Conservation (phyloP, 129 eudicot genomes). For the Oenanthe sinensis region DNA sequence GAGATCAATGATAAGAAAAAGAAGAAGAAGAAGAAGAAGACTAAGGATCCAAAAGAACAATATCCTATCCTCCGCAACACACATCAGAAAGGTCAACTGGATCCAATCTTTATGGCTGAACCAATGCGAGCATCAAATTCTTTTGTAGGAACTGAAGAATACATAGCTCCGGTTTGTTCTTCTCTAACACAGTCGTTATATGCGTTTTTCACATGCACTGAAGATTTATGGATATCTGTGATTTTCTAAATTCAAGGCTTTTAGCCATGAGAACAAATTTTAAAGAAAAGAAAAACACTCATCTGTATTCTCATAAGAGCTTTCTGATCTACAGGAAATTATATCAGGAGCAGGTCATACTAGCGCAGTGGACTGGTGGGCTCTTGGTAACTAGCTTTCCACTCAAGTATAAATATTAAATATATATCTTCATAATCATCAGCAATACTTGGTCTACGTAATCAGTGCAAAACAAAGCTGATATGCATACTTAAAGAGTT, state of each 20-base stretch:
- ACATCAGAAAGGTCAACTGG: constrained; percentile 52
- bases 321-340: constrained; percentile 51
- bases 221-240: not conserved
- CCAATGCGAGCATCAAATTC: constrained; percentile 98
- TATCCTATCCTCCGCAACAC: constrained; percentile 43
- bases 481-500: not conserved
- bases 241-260: not conserved
- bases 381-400: constrained; percentile 52
- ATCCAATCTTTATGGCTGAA: constrained; percentile 91
- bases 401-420: not conserved
- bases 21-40: not conserved
- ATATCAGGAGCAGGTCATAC: constrained; percentile 90
- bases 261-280: not conserved
- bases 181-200: not conserved
- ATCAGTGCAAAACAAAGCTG: not conserved
- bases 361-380: constrained; percentile 99
- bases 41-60: constrained; percentile 46
- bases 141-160: constrained; percentile 96
- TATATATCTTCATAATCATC: not conserved
- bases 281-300: not conserved
- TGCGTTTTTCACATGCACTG: not conserved
- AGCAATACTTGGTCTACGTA: not conserved
- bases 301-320: not conserved
- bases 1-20: constrained; percentile 53
- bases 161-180: constrained; percentile 86